Percentiles rank a stretch among this genome's conserved stretches.
phyloP scores from a whole-genome alignment of 2,329 filamentous ascomycete species.

The Pestalotiopsis sp. region DNA sequence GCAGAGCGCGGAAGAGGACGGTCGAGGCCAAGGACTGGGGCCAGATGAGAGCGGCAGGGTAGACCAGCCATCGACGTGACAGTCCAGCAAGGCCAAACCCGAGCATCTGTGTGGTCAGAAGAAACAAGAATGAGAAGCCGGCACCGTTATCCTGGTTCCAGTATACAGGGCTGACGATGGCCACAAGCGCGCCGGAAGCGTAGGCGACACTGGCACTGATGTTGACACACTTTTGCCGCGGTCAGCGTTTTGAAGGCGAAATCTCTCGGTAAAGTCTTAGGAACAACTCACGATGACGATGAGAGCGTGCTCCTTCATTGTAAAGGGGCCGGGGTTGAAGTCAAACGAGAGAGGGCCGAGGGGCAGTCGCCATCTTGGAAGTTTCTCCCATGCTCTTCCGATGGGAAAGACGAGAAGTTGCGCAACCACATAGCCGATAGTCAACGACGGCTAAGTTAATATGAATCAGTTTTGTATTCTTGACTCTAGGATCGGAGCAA shows the following conservation, averaged over 20 bases:
- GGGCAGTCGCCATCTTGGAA: constrained; percentile 29
- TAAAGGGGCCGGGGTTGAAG: constrained; percentile 25
- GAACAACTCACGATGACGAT: constrained; percentile 11
- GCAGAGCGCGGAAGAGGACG: constrained; percentile 35
- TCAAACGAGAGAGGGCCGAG: constrained; percentile 26
- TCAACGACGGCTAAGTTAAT: constrained; percentile 33
- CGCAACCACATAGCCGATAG: constrained; percentile 36
- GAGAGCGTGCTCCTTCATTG: constrained; percentile 36
- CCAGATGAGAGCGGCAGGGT: constrained; percentile 38
- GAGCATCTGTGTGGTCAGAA: constrained; percentile 33
- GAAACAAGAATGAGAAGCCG: constrained; percentile 34
- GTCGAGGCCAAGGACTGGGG: constrained; percentile 35
- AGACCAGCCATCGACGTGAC: constrained; percentile 35
- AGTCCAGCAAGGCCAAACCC: constrained; percentile 37
- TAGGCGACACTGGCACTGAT: constrained; percentile 13
- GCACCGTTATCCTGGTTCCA: constrained; percentile 35
- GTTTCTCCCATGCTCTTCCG: constrained; percentile 33
- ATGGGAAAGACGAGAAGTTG: constrained; percentile 37
- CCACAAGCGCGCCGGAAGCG: constrained; percentile 25
- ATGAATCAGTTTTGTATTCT: background rate
- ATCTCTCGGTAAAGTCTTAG: background rate
- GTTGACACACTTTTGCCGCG: constrained; percentile 9
- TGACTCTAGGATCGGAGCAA: constrained; percentile 7
- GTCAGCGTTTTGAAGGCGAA: background rate
- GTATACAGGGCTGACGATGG: constrained; percentile 35